phyloP scores from a whole-genome alignment of 192 early-diverging fungal genomes.

The Phycomyces blakesleeanus region DNA sequence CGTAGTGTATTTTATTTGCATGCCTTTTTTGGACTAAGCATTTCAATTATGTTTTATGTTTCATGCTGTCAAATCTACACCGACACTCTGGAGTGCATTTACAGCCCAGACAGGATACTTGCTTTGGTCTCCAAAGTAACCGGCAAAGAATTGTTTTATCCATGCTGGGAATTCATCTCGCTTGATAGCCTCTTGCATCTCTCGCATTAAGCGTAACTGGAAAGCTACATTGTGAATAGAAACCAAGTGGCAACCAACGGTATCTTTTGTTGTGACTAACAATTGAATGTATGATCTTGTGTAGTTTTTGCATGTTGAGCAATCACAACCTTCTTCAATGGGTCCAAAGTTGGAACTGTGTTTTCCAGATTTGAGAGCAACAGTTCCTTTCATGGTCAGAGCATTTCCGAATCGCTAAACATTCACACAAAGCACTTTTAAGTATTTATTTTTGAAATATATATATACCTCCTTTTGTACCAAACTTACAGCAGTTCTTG shows the following conservation, averaged over 20 bases:
- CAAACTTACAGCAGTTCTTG: conserved; percentile 67
- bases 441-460: too few species aligned
- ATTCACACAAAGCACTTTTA: too few species aligned
- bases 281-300: conserved; percentile 68
- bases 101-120: conserved; percentile 71
- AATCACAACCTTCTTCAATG: conserved; percentile 75
- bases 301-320: conserved; percentile 70
- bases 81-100: conserved; percentile 66
- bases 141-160: conserved; percentile 65
- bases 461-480: too few species aligned
- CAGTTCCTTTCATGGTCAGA: conserved; percentile 65
- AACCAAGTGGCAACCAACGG: conserved; percentile 76
- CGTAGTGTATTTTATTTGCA: too few species aligned
- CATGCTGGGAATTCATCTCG: conserved; percentile 66
- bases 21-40: background rate
- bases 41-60: background rate
- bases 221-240: conserved; percentile 82
- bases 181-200: conserved; percentile 68
- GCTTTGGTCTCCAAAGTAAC: conserved; percentile 57
- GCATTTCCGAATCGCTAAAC: conserved; percentile 77
- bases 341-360: conserved; percentile 64
- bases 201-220: conserved; percentile 79
- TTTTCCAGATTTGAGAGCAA: conserved; percentile 60
- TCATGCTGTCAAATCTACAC: conserved; percentile 48
- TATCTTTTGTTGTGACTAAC: conserved; percentile 60